Conservation (phyloP, 768 basidiomycete genomes). For the Suillus subaureus region DNA sequence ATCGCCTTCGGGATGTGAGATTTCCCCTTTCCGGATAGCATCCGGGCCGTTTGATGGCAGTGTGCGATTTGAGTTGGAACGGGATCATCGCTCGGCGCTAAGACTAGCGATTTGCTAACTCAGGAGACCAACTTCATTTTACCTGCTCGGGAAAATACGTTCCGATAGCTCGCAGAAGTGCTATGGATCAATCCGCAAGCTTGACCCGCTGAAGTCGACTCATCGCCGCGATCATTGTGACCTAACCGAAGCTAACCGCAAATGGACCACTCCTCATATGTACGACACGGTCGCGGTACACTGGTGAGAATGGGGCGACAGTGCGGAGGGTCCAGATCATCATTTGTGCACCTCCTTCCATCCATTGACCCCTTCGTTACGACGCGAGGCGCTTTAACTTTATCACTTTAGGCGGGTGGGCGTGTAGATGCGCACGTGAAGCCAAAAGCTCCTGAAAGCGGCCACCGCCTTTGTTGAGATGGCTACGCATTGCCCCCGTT, state of each 20-base stretch:
- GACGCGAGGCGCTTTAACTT: slow-evolving; percentile 6
- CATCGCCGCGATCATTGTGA: slow-evolving; percentile 12
- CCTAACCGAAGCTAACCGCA: slow-evolving; percentile 11
- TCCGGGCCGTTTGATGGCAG: neutral
- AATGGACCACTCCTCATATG: slow-evolving; percentile 7
- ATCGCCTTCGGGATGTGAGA: neutral
- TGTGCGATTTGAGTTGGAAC: slow-evolving; percentile 1
- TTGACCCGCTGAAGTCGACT: neutral
- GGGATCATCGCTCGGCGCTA: neutral
- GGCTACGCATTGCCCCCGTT: slow-evolving; percentile 39
- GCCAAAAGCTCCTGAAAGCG: neutral
- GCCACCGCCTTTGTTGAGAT: slow-evolving; percentile 28
- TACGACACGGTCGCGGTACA: slow-evolving; percentile 10
- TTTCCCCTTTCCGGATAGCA: neutral
- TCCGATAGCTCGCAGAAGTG: neutral
- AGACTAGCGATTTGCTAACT: neutral
- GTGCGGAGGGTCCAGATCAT: slow-evolving; percentile 10
- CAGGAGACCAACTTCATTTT: slow-evolving; percentile 1
- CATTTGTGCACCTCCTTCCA: neutral
- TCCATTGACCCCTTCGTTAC: neutral
- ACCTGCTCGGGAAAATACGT: neutral
- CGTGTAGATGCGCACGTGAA: neutral
- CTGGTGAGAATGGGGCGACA: slow-evolving; percentile 12
- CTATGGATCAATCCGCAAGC: slow-evolving; percentile 6
- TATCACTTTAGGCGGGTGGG: slow-evolving; percentile 1